phyloP scores from a whole-genome alignment of 257 asterid genomes.

The Penstemon eatonii region DNA sequence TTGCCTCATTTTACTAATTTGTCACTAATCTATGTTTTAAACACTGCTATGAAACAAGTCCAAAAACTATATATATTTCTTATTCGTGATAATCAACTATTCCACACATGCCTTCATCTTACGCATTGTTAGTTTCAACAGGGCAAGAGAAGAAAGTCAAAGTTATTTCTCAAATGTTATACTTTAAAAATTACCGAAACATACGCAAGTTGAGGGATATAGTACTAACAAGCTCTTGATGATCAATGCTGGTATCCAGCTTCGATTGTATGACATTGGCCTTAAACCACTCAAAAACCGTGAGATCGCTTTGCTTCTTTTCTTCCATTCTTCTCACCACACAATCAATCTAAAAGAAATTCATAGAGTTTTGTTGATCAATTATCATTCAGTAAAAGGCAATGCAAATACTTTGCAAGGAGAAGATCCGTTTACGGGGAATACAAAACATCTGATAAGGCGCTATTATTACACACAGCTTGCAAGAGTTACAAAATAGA shows the following conservation, averaged over 20 bases:
- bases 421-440: not conserved
- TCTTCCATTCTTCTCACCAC: conserved; percentile 63
- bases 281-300: conserved; percentile 84
- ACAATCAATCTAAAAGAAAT: conserved; percentile 59
- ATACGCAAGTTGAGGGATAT: conserved; percentile 24
- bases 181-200: conserved; percentile 2
- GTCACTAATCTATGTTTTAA: no score
- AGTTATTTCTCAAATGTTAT: not conserved
- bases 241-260: conserved; percentile 78
- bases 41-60: no score
- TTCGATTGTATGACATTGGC: conserved; percentile 69
- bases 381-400: conserved; percentile 8
- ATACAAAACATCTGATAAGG: no score
- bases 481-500: no score
- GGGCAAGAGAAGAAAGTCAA: not conserved
- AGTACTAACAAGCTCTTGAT: conserved; percentile 80
- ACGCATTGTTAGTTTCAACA: not conserved
- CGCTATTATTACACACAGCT: no score
- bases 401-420: conserved; percentile 5
- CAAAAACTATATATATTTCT: no score
- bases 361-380: conserved; percentile 15
- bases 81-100: no score
- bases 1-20: no score
- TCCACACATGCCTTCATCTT: no score
- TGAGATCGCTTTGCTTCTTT: conserved; percentile 51